These are phyloP conservation scores for Penicillium maclennaniae DNA, from an alignment of 495 filamentous ascomycete species.

Conservation along the genomic window DNA sequence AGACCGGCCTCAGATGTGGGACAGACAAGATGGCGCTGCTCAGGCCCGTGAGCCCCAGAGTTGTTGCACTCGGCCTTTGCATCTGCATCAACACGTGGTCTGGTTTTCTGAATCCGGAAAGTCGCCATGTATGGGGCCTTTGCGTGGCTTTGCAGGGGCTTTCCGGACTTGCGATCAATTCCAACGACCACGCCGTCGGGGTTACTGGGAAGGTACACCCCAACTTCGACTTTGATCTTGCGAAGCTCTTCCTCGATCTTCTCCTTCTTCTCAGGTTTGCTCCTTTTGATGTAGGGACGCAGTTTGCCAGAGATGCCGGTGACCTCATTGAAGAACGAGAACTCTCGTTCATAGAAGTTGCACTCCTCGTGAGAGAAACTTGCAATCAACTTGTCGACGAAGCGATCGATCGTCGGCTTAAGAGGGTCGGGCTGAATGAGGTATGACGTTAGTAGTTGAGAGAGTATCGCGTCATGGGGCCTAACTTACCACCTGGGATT, in stretches of 20 bases:
- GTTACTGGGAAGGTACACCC: slow-evolving; percentile 95
- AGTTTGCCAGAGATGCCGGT: slow-evolving; percentile 94
- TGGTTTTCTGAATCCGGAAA: slow-evolving; percentile 87
- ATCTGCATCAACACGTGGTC: slow-evolving; percentile 34
- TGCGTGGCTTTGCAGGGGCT: slow-evolving; percentile 93
- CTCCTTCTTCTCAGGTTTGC: slow-evolving; percentile 95
- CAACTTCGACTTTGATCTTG: slow-evolving; percentile 93
- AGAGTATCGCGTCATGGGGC: background rate
- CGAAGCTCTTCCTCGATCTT: slow-evolving; percentile 98
- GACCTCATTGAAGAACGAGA: slow-evolving; percentile 96
- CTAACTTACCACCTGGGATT: slow-evolving; percentile 72
- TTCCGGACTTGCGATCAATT: slow-evolving; percentile 95
- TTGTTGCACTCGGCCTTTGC: slow-evolving; percentile 13
- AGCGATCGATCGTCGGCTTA: slow-evolving; percentile 88
- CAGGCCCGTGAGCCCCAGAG: slow-evolving; percentile 27
- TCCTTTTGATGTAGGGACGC: slow-evolving; percentile 84
- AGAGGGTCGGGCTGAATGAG: slow-evolving; percentile 72
- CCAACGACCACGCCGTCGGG: slow-evolving; percentile 95
- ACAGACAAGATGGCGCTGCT: slow-evolving; percentile 50
- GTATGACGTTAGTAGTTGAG: slow-evolving; percentile 35
- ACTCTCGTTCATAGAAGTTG: slow-evolving; percentile 90
- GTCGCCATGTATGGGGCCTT: slow-evolving; percentile 99
- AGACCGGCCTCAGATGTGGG: slow-evolving; percentile 34
- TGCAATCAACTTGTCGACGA: slow-evolving; percentile 75
- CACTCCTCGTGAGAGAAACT: slow-evolving; percentile 77